Percentiles rank a stretch among this genome's conserved stretches.
Evolutionary conservation across 768 basidiomycete species (phyloP).

Genomic region (Suillus plorans): DNA sequence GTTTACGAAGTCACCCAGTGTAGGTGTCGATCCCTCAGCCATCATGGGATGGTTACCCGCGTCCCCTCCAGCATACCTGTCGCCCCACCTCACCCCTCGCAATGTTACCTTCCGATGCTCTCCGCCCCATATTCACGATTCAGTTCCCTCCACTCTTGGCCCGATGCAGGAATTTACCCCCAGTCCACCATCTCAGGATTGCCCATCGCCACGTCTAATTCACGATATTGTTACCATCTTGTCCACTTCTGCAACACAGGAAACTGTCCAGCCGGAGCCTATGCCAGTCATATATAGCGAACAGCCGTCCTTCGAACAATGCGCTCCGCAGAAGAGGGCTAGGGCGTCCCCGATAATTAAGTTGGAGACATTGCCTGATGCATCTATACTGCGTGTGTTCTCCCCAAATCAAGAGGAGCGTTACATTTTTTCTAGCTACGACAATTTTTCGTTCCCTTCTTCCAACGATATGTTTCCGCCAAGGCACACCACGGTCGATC

Average conservation of each 20-base stretch:
- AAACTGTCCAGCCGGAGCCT: neutral
- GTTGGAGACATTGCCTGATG: neutral
- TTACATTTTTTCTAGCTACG: neutral
- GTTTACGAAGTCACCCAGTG: slow-evolving; percentile 14
- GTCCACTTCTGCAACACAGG: slow-evolving; percentile 17
- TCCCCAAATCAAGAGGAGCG: neutral
- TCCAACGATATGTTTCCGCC: neutral
- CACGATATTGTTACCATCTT: slow-evolving; percentile 32
- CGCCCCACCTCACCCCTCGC: slow-evolving; percentile 2
- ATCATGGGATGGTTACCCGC: slow-evolving; percentile 24
- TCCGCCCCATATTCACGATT: neutral
- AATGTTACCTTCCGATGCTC: neutral
- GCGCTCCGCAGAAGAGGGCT: neutral
- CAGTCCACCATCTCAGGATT: slow-evolving; percentile 7
- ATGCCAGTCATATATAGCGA: neutral
- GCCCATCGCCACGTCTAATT: slow-evolving; percentile 29
- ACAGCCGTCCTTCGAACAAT: neutral
- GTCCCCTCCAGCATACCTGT: neutral
- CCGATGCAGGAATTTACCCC: slow-evolving; percentile 3
- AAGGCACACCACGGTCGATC: slow-evolving; percentile 7
- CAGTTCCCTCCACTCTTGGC: neutral
- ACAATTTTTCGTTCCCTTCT: neutral
- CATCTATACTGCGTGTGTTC: neutral
- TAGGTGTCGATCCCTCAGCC: slow-evolving; percentile 42
- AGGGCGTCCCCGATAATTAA: neutral